Conservation (phyloP, 345 rosid species). For the Diplotaxis tenuifolia region DNA sequence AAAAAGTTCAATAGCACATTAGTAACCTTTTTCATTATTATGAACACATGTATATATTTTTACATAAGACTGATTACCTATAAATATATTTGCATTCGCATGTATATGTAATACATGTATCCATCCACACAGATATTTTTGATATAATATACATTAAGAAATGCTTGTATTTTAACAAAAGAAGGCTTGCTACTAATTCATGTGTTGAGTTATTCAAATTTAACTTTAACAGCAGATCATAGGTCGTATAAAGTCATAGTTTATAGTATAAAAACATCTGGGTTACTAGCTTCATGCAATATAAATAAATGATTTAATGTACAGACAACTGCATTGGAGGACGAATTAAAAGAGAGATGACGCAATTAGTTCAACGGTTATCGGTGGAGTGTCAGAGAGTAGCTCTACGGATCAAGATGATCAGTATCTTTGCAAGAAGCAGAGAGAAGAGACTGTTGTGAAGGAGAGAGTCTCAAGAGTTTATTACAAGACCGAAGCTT, state of each 20-base stretch:
- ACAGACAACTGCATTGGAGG: conserved; percentile 49
- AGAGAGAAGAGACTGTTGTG: conserved; percentile 63
- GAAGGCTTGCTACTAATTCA: background rate
- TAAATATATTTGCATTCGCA: background rate
- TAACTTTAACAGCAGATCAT: background rate
- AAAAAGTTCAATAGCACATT: conserved; percentile 27
- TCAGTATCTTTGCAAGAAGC: conserved; percentile 63
- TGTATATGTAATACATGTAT: background rate
- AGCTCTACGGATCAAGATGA: conserved; percentile 87
- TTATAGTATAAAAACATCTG: background rate
- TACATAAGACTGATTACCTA: background rate
- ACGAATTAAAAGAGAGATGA: conserved; percentile 63
- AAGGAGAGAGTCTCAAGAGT: conserved; percentile 66
- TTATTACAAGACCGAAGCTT: conserved; percentile 61
- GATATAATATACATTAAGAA: background rate
- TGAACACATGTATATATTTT: conserved; percentile 28
- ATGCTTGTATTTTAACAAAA: background rate
- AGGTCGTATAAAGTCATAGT: background rate
- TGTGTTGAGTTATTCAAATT: background rate
- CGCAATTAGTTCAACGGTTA: conserved; percentile 15
- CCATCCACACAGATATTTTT: too few species aligned
- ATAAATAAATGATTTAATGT: background rate
- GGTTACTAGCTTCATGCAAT: conserved; percentile 20
- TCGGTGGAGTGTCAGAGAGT: conserved; percentile 68
- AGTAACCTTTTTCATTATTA: conserved; percentile 30